Evolutionary conservation across 148 eudicot species (phyloP).

Genomic region (Rhododendron griersonianum): DNA sequence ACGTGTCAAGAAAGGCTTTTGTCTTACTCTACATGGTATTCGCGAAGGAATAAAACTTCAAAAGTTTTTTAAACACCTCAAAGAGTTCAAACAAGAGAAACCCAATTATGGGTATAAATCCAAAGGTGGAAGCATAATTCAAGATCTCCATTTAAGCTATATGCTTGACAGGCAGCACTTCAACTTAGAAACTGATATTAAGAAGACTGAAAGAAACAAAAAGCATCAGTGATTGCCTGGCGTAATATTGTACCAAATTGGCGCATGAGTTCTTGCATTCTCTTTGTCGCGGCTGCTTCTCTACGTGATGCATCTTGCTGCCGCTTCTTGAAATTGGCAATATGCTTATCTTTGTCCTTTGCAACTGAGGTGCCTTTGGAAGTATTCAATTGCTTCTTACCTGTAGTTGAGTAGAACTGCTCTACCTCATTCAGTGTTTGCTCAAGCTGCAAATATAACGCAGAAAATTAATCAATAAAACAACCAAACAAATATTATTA

Average conservation of each 20-base stretch:
- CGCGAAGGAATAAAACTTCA: neutral
- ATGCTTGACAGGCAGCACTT: neutral
- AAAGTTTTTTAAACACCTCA: neutral
- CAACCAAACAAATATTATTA: neutral
- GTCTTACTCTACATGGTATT: neutral
- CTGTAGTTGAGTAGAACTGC: conserved; percentile 46
- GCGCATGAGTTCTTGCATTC: conserved; percentile 86
- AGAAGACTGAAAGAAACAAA: neutral
- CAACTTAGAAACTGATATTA: neutral
- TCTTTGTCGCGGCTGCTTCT: conserved; percentile 60
- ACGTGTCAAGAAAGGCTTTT: neutral
- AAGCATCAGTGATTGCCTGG: conserved; percentile 40
- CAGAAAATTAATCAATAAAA: neutral
- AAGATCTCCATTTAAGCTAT: neutral
- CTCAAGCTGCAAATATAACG: conserved; percentile 53
- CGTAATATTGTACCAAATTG: conserved; percentile 56
- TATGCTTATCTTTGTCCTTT: conserved; percentile 57
- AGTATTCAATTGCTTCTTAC: conserved; percentile 37
- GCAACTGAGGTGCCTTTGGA: conserved; percentile 49
- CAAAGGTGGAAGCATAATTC: conserved; percentile 1
- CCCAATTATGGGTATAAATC: neutral
- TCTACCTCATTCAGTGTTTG: conserved; percentile 62
- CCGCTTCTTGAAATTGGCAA: conserved; percentile 36
- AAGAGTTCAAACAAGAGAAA: neutral
- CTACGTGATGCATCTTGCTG: conserved; percentile 46